Evolutionary conservation across 176 grass and related monocot genomes (phyloP), one percentile per base, ranked within the genome.

Genomic region (Triticum monococcum): DNA sequence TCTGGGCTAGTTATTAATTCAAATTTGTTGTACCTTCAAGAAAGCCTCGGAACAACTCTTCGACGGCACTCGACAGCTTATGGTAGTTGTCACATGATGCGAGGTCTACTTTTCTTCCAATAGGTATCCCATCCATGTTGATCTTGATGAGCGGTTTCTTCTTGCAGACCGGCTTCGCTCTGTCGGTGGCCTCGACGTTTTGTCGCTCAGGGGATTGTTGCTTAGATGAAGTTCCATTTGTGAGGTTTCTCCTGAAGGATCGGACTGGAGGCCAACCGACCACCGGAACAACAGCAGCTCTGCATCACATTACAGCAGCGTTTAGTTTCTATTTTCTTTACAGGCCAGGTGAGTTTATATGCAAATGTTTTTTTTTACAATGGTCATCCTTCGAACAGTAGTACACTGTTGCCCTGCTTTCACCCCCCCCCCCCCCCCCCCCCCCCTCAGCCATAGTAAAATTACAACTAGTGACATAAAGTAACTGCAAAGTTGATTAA

Each of bases 71-170:
- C 45, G 90, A 89, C 3, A 99, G 83, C 50, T 94, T 92, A 41
- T 92, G 85, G 57, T 93, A 99, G 79, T 59, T 85, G 43, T 91
- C 69, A 37, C 83, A 89, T 4, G 90, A 80, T 22, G 82, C 75
- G 5, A 99, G 69, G 64, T 99, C 81, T 60, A 99, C 83, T 85
- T 98, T 98, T 72, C 97, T 92, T 91, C 97, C 97, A 52, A 98
- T 98, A 23, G 94, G 97, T 82, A 94, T 91, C 52, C 97, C 94
- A 41, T 98, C 97, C 97, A 98, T 98, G 90, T 98, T 98, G 68
- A 98, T 94, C 84, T 98, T 98, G 37, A 98, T 77, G 56, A 98
- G 91, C 18, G 82, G 62, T 28, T 85, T 79, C 50, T 84, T 96
- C 77, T 90, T 94, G 90, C 30, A 79, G 43, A 64, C 83, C 38